Evolutionary conservation across 495 filamentous ascomycete genomes (phyloP), one percentile per base, ranked within the genome.

Genomic region (Elaphomyces granulatus): DNA sequence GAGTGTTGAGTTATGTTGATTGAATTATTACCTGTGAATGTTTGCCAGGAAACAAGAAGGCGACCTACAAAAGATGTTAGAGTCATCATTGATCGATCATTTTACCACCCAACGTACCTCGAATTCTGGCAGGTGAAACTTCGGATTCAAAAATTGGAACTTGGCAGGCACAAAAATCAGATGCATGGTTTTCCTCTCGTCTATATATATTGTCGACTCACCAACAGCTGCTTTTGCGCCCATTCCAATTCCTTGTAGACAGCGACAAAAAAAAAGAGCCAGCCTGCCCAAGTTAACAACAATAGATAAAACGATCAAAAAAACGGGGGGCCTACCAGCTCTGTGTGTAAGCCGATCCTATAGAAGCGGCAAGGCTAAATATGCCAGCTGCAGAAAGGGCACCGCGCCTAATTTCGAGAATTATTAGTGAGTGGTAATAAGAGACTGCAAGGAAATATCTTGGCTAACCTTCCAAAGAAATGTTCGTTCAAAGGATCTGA

Each of bases 61-160:
- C 38, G 38, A 12, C 38, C 38, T 41, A n/a, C 17, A 41, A 17
- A 30, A 17, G n/a, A n/a, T n/a, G n/a, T n/a, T n/a, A n/a, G n/a
- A n/a, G n/a, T n/a, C n/a, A n/a, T n/a, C n/a, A n/a, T n/a, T n/a
- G n/a, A n/a, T n/a, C n/a, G n/a, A n/a, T n/a, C n/a, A n/a, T n/a
- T n/a, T n/a, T n/a, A n/a, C n/a, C n/a, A n/a, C n/a, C n/a, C n/a
- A n/a, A 43, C 28, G 0, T 41, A 50, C 47, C 47, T 47, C 47
- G 15, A 2, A 50, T 34, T 36, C 41, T 41, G 7, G 40, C 20
- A 4, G 45, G 45, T 1, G 45, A 38, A 8, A 47, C 41, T 33
- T 50, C 47, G 16, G 39, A 34, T 37, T 43, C 47, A 31, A 34
- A 41, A n/a, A 38, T 32, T 16, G 38, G 31, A n/a, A 37, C 16